Base-by-base conservation (phyloP, 257 asterid genomes). In the Vinca minor region DNA sequence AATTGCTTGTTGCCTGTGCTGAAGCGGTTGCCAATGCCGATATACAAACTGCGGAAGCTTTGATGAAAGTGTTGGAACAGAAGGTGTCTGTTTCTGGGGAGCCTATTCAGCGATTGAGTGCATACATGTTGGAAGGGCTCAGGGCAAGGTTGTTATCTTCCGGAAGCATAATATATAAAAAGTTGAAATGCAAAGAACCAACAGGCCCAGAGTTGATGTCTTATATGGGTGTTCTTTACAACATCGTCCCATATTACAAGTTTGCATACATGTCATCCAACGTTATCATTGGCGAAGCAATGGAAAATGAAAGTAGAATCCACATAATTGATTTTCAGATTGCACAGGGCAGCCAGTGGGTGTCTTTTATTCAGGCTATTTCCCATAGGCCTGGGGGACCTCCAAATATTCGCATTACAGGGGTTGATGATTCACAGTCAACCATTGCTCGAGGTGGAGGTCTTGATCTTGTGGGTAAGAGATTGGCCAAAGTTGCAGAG, bases 291-390 rank as follows among this genome's bases (percentile, higher is more conserved):
- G 73, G 73, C 17, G 96, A 89, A 77, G 95, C 87, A 46, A 84
- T 89, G 96, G 82, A 76, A 54, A 76, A 84, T 0, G 97, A 93
- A 42, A 73, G 49, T 58, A 73, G 74, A 72, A 82, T 93, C 78
- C 99, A 90, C 61, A 53, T 93, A 54, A 86, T 93, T 2, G 97
- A 93, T 74, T 93, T 93, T 44, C 91, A 83, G 73, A 86, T 93
- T 64, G 97, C 95, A 15, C 99, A 89, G 72, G 99, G 99, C 41
- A 93, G 96, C 67, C 99, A 93, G 68, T 93, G 97, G 97, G 55
- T 82, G 45, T 72, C 83, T 61, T 74, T 93, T 25, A 79, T 85
- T 26, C 73, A 81, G 54, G 73, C 66, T 21, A 74, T 81, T 59
- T 78, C 89, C 3, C n/a, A 42, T 8, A 68, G 89, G 4, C 76